Base-by-base conservation (phyloP, 2,329 filamentous ascomycete genomes). In the Ceratocystis lukuohia region DNA sequence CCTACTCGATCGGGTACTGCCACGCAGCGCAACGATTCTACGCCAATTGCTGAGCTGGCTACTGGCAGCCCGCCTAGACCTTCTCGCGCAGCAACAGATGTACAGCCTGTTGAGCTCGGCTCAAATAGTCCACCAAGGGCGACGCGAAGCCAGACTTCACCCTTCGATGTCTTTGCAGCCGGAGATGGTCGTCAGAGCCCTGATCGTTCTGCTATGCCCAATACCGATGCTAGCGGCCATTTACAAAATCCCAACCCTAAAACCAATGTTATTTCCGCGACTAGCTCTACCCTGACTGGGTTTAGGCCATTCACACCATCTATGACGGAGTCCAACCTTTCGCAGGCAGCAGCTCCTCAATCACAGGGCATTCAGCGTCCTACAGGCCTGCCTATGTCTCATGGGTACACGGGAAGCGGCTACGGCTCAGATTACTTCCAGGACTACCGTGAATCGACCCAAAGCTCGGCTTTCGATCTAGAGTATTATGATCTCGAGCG, bases 171-270 rank as follows among this genome's bases (percentile, higher is more conserved):
- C 28, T 70, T 73, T 2, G 75, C 73, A 48, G 72, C 73, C 61
- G 71, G 72, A 3, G 72, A 74, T 20, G 73, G 72, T 2, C 73
- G 74, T 10, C 71, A 72, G 20, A 75, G 73, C 65, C 74, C 75
- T 3, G 73, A 74, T 4, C 73, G 76, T 7, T 75, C 65, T 3
- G 61, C 61, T 17, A 33, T 22, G 20, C 61, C 65, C 17, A 57
- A 46, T 44, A 41, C 61, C 17, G 59, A 45, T n/a, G 30, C 20
- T 44, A 20, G n/a, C 33, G 45, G 46, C 25, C 41, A 22, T 7
- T 25, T 53, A 46, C 6, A 20, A 44, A 46, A 28, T 44, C 25
- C 3, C 33, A 50, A 66, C 22, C 15, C 53, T 3, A 17, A 28
- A 15, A 12, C 53, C 25, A 28, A 28, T 17, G 30, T 57, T 28